Evolutionary conservation across 352 stramenopile species (phyloP).

Genomic region (Phytopythium cucurbitacearum): DNA sequence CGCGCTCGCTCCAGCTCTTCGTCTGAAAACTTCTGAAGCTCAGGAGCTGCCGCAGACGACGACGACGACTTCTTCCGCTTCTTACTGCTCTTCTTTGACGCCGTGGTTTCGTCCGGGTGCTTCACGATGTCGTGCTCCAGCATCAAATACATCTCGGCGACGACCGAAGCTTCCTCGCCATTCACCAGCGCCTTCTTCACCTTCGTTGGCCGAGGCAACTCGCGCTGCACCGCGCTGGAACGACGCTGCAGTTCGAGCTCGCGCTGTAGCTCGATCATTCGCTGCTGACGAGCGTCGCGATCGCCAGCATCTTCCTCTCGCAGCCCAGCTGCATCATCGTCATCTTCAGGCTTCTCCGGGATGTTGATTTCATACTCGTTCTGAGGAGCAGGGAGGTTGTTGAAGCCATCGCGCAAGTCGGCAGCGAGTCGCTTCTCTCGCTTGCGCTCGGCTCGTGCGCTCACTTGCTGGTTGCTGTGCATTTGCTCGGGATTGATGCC

Average conservation of each 20-base stretch:
- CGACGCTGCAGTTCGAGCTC: constrained; percentile 62
- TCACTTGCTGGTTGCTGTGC: constrained; percentile 33
- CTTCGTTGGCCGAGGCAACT: constrained; percentile 64
- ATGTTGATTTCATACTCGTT: constrained; percentile 84
- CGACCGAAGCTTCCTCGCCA: constrained; percentile 29
- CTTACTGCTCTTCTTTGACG: constrained; percentile 44
- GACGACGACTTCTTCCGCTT: constrained; percentile 51
- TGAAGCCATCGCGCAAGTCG: constrained; percentile 69
- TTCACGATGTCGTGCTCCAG: constrained; percentile 59
- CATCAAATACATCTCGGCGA: constrained; percentile 62
- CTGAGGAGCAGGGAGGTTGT: constrained; percentile 67
- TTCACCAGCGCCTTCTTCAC: constrained; percentile 52
- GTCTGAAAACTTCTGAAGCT: constrained; percentile 48
- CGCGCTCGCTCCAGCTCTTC: constrained; percentile 55
- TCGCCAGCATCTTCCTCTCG: constrained; percentile 84
- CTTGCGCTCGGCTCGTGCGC: constrained; percentile 58
- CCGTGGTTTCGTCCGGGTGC: constrained; percentile 29
- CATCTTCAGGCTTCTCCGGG: constrained; percentile 47
- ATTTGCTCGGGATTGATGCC: constrained; percentile 84
- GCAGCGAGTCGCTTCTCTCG: constrained; percentile 44
- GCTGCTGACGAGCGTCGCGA: constrained; percentile 53
- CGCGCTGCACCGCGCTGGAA: constrained; percentile 61
- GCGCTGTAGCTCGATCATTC: constrained; percentile 37
- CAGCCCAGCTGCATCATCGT: constrained; percentile 18
- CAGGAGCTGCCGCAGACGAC: constrained; percentile 14